phyloP scores from a whole-genome alignment of 495 filamentous ascomycete genomes.

The Amniculicola lignicola region DNA sequence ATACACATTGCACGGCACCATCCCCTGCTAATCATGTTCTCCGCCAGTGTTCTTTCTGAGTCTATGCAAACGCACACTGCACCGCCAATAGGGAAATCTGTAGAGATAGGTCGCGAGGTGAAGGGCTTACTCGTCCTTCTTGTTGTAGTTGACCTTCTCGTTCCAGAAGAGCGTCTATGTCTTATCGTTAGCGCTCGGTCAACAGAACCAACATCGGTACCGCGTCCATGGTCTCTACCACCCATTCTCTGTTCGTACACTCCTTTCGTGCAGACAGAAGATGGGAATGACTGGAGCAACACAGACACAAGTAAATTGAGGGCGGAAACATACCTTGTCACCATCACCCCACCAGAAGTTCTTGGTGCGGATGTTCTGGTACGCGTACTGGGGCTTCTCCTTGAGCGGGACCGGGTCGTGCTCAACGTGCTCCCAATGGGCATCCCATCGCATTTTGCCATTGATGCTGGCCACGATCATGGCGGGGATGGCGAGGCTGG shows the following conservation, averaged over 20 bases:
- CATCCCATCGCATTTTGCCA: conserved; percentile 80
- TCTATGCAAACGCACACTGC: no score
- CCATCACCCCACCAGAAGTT: conserved; percentile 88
- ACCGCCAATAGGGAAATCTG: no score
- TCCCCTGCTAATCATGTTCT: no score
- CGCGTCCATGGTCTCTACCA: no score
- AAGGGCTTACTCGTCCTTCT: conserved; percentile 66
- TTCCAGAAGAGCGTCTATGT: conserved; percentile 68
- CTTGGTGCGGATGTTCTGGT: conserved; percentile 88
- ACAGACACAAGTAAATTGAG: no score
- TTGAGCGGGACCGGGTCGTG: conserved; percentile 82
- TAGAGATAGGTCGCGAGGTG: no score
- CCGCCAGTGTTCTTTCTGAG: no score
- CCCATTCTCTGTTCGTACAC: no score
- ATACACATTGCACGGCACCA: no score
- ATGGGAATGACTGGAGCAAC: no score
- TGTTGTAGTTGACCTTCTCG: conserved; percentile 89
- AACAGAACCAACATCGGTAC: no score
- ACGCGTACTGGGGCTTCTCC: conserved; percentile 84
- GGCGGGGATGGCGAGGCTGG: conserved; percentile 63
- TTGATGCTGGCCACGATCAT: conserved; percentile 68
- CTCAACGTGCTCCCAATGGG: conserved; percentile 88
- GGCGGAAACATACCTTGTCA: conserved; percentile 67
- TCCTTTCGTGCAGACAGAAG: no score
- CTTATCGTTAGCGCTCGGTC: not conserved